Conservation (phyloP, 2,329 filamentous ascomycete species). For the Fusarium veterinarium region DNA sequence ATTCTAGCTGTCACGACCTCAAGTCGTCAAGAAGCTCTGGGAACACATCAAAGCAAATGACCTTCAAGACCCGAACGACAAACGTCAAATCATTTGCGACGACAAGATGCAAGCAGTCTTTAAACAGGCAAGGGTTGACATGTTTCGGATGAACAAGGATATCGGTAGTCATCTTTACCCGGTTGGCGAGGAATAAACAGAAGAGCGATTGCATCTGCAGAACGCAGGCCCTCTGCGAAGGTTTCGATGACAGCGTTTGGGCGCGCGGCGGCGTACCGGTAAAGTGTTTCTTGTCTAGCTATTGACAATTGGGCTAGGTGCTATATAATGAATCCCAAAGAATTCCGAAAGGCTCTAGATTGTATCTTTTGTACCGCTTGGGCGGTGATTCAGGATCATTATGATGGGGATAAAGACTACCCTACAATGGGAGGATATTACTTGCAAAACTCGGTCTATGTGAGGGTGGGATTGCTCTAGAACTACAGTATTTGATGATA, state of each 20-base stretch:
- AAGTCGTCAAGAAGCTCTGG: conserved; percentile 97
- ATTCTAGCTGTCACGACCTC: conserved; percentile 84
- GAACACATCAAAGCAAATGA: conserved; percentile 89
- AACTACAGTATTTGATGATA: background rate
- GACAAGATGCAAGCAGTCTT: conserved; percentile 92
- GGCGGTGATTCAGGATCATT: background rate
- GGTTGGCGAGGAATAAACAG: conserved; percentile 65
- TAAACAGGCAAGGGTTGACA: conserved; percentile 90
- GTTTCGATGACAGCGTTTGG: conserved; percentile 42
- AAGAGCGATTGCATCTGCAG: background rate
- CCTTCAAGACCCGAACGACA: conserved; percentile 90
- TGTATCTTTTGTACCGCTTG: background rate
- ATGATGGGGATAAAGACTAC: background rate
- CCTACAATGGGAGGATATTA: background rate
- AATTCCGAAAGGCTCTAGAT: background rate
- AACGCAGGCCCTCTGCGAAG: conserved; percentile 10
- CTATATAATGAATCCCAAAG: background rate
- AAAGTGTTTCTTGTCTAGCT: conserved; percentile 11
- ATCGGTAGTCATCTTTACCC: conserved; percentile 90
- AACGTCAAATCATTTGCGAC: conserved; percentile 93
- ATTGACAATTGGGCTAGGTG: conserved; percentile 1
- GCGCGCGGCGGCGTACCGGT: conserved; percentile 45
- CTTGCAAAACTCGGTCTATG: background rate
- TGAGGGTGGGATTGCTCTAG: background rate
- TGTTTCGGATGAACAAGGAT: conserved; percentile 99